Conservation (phyloP, 345 rosid species). For the Excoecaria cochinchinensis region DNA sequence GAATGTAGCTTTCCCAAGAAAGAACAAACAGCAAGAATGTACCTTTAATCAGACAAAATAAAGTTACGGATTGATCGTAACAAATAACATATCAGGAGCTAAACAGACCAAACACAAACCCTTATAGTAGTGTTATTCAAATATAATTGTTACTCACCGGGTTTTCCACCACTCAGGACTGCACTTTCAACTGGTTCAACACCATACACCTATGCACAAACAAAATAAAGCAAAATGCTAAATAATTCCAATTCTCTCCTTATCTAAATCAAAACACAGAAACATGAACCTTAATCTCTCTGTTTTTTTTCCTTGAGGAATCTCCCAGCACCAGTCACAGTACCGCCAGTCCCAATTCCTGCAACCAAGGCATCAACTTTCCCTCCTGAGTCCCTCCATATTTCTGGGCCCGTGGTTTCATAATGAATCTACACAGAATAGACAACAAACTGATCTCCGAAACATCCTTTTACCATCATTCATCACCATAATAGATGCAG, state of each 20-base stretch:
- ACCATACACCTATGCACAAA: constrained; percentile 65
- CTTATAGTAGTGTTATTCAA: no score
- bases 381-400: constrained; percentile 74
- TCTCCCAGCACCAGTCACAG: constrained; percentile 61
- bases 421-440: constrained; percentile 56
- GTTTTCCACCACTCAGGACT: constrained; percentile 80
- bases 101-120: no score
- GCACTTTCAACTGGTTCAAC: constrained; percentile 82
- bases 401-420: constrained; percentile 69
- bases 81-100: no score
- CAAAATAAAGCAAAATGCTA: not conserved
- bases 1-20: not conserved
- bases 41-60: not conserved
- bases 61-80: not conserved
- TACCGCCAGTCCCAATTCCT: constrained; percentile 93
- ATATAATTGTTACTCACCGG: constrained; percentile 36
- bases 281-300: constrained; percentile 49
- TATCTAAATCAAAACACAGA: not conserved
- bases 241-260: not conserved
- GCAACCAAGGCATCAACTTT: constrained; percentile 62
- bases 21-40: not conserved
- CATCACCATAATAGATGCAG: not conserved
- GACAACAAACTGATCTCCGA: not conserved
- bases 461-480: not conserved
- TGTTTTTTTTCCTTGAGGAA: constrained; percentile 64